Conservation (phyloP, 2,329 filamentous ascomycete species). For the Colletotrichum sp. region DNA sequence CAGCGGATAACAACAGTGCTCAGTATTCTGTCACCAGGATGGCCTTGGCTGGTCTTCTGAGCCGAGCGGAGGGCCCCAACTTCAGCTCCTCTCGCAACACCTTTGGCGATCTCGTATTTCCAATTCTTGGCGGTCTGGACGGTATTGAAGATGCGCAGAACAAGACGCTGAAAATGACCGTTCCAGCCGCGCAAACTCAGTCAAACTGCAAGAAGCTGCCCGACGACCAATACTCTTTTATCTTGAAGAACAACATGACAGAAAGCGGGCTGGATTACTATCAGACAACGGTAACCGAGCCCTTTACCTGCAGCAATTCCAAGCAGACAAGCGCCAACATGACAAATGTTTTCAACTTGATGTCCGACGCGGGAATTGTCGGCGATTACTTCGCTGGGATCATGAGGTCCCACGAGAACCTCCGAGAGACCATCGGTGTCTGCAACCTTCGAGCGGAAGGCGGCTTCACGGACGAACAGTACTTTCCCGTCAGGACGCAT, state of each 20-base stretch:
- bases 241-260: neutral
- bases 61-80: neutral
- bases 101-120: neutral
- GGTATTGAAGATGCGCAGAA: neutral
- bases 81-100: slow-evolving; percentile 1
- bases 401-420: neutral
- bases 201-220: neutral
- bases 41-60: neutral
- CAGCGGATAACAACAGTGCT: neutral
- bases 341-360: neutral
- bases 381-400: neutral
- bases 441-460: neutral
- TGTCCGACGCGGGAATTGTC: neutral
- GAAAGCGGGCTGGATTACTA: neutral
- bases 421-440: neutral
- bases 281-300: neutral
- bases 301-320: neutral
- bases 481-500: neutral
- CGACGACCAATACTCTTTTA: neutral
- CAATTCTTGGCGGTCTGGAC: neutral
- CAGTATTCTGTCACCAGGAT: neutral
- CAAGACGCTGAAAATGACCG: neutral
- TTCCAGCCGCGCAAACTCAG: neutral
- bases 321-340: neutral
- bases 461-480: neutral